These are phyloP conservation scores for Astrocystis sublimbata DNA, from an alignment of 495 filamentous ascomycete species.

Conservation along the genomic window DNA sequence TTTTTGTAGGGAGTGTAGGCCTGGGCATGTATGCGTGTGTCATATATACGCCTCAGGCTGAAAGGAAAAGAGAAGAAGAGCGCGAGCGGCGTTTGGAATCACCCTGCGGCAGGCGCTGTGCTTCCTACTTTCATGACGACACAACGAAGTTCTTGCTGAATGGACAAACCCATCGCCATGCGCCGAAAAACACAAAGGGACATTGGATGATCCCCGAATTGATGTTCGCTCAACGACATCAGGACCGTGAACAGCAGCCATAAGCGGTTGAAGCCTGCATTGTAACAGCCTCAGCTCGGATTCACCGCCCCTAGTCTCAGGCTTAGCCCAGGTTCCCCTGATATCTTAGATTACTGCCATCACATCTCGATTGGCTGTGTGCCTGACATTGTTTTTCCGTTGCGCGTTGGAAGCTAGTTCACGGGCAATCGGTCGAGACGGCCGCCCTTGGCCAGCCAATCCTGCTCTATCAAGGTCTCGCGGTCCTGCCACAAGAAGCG, in stretches of 20 bases:
- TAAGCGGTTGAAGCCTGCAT: no score
- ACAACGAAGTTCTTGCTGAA: no score
- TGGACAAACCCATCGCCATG: no score
- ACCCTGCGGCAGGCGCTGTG: conserved; percentile 17
- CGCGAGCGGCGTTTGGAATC: conserved; percentile 17
- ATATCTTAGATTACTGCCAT: no score
- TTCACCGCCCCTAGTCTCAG: not conserved
- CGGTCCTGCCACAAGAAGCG: conserved; percentile 75
- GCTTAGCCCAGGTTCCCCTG: not conserved
- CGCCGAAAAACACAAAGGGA: not conserved
- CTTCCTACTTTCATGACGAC: not conserved
- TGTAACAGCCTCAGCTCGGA: no score
- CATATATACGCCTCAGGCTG: not conserved
- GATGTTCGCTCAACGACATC: not conserved
- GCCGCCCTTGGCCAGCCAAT: conserved; percentile 70
- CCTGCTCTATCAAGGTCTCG: conserved; percentile 70
- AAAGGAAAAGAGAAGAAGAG: conserved; percentile 1
- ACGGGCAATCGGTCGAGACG: conserved; percentile 67
- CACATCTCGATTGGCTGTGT: no score
- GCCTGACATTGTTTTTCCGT: no score
- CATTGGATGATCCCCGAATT: not conserved
- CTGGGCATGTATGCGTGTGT: no score
- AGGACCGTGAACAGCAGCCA: no score
- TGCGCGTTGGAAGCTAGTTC: no score
- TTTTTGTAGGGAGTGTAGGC: not conserved